These are phyloP conservation scores for Pyronema omphalodes DNA, from an alignment of 495 filamentous ascomycete genomes.

Conservation along the genomic window DNA sequence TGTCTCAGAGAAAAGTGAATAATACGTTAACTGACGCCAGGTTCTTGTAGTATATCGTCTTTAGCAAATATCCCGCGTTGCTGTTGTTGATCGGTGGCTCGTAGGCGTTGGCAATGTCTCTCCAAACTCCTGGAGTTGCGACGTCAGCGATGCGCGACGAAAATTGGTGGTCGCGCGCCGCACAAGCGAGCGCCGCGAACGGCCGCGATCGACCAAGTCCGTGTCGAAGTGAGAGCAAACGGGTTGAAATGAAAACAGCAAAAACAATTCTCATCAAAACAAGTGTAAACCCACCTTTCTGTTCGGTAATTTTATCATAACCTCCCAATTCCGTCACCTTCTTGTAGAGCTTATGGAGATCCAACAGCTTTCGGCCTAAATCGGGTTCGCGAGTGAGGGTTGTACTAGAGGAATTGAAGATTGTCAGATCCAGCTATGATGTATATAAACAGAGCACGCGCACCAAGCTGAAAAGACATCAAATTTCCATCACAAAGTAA, in stretches of 20 bases:
- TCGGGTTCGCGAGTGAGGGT: conserved; percentile 52
- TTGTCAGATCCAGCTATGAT: background rate
- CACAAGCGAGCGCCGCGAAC: background rate
- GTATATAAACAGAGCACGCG: background rate
- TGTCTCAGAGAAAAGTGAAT: background rate
- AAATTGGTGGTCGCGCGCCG: background rate
- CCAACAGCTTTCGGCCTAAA: conserved; percentile 49
- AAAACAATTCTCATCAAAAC: background rate
- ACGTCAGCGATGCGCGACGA: background rate
- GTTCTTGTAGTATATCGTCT: conserved; percentile 68
- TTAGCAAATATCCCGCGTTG: conserved; percentile 57
- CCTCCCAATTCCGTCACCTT: conserved; percentile 51
- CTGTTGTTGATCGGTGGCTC: conserved; percentile 42
- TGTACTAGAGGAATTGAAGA: conserved; percentile 30
- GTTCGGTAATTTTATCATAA: conserved; percentile 61
- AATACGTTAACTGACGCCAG: conserved; percentile 34
- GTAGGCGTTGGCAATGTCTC: conserved; percentile 48
- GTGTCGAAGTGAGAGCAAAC: background rate
- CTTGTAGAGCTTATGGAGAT: conserved; percentile 53
- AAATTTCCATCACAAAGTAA: background rate
- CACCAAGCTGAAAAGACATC: background rate
- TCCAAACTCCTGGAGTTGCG: conserved; percentile 40
- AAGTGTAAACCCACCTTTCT: conserved; percentile 32
- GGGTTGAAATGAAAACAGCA: background rate
- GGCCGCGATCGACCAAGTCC: background rate